A percentile compares a stretch with the other conserved stretches of the same genome.
Conservation (phyloP, 2,329 filamentous ascomycete genomes). For the Coniosporium tulheliwenetii region DNA sequence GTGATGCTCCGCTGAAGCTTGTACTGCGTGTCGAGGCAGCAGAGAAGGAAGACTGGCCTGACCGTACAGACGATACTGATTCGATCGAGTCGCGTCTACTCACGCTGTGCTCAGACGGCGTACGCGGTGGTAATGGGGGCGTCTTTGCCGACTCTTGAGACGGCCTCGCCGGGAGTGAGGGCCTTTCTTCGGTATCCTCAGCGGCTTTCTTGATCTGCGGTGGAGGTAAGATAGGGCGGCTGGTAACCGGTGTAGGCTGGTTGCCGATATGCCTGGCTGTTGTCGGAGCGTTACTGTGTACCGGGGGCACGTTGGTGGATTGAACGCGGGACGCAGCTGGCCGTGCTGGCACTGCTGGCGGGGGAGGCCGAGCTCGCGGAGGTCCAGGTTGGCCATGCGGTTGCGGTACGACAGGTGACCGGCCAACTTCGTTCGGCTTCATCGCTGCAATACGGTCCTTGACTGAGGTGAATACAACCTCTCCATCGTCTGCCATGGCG, state of each 20-base stretch:
- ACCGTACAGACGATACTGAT: constrained; percentile 35
- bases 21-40: constrained; percentile 28
- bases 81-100: constrained; percentile 28
- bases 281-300: constrained; percentile 18
- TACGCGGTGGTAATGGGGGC: constrained; percentile 27
- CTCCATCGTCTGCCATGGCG: too few relatives aligned
- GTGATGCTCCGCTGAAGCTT: constrained; percentile 19
- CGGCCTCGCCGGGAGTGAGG: constrained; percentile 4
- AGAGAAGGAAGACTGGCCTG: constrained; percentile 31
- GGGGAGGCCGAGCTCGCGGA: constrained; percentile 15
- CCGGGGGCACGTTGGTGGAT: constrained; percentile 24
- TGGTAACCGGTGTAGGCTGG: constrained; percentile 15
- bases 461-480: constrained; percentile 15
- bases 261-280: constrained; percentile 20
- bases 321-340: constrained; percentile 15
- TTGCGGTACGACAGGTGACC: constrained; percentile 11
- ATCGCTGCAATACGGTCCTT: constrained; percentile 31
- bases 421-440: constrained; percentile 28
- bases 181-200: constrained; percentile 1
- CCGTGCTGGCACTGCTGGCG: constrained; percentile 19
- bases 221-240: constrained; percentile 1
- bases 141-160: constrained; percentile 5
- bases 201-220: neutral
- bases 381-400: constrained; percentile 11
- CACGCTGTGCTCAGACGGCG: constrained; percentile 22